Percentiles rank a stretch among this genome's conserved stretches.
phyloP scores from a whole-genome alignment of 139 green algal genomes.

The Tetraselmis chui region DNA sequence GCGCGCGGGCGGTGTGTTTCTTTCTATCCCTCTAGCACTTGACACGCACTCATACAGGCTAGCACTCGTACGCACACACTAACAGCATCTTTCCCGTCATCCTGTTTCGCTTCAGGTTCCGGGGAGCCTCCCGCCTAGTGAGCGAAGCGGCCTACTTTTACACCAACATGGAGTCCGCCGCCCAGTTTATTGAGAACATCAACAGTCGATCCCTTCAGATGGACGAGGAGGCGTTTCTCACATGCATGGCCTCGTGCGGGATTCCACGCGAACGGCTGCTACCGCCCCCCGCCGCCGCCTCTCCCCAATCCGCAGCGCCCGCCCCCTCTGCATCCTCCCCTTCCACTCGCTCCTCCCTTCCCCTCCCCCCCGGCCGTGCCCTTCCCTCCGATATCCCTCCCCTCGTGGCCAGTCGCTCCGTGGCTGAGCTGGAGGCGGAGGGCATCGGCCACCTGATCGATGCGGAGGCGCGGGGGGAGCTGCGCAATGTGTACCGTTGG shows the following conservation, averaged over 20 bases:
- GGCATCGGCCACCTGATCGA: not conserved
- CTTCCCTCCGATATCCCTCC: not conserved
- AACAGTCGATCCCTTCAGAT: not conserved
- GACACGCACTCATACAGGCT: no score
- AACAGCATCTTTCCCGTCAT: no score
- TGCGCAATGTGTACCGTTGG: not conserved
- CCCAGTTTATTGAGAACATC: constrained; percentile 27
- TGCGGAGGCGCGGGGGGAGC: not conserved
- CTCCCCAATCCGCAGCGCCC: not conserved
- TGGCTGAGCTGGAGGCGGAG: constrained; percentile 3
- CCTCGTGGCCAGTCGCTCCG: not conserved
- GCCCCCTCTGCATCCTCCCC: no score
- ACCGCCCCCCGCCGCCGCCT: not conserved
- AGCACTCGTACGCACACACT: no score
- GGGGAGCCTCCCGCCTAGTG: constrained; percentile 14
- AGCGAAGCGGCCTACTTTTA: constrained; percentile 45
- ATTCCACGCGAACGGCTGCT: not conserved
- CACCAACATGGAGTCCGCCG: constrained; percentile 46
- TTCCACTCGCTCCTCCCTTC: not conserved
- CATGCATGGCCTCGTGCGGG: not conserved
- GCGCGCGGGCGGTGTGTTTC: no score
- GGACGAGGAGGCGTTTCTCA: not conserved
- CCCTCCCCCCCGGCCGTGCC: not conserved
- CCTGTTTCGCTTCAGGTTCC: not conserved
- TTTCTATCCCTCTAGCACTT: no score